Conservation (phyloP, 805 yeast genomes). For the Wickerhamomyces silvicola region DNA sequence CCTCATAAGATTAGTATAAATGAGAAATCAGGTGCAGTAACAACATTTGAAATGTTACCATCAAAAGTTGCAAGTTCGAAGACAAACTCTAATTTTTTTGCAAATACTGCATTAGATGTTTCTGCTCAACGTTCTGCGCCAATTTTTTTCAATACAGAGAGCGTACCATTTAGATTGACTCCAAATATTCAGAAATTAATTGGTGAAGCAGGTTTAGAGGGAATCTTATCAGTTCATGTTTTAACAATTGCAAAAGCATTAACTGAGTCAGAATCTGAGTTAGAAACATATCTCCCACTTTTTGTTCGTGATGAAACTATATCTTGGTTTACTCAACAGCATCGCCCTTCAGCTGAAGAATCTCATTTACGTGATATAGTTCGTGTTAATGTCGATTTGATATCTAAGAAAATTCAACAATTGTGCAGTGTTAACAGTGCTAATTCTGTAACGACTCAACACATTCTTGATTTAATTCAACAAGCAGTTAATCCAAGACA, state of each 20-base stretch:
- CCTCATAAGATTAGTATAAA: conserved; percentile 90
- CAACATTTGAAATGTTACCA: conserved; percentile 95
- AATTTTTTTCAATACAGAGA: conserved; percentile 81
- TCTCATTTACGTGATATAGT: conserved; percentile 83
- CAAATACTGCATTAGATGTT: conserved; percentile 30
- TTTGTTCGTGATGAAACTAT: conserved; percentile 94
- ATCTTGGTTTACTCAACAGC: conserved; percentile 89
- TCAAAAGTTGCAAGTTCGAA: conserved; percentile 57
- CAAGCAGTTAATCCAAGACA: conserved; percentile 95
- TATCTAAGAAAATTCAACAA: conserved; percentile 71
- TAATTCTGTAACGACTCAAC: conserved; percentile 72
- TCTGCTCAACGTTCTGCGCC: conserved; percentile 44
- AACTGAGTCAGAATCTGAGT: conserved; percentile 85
- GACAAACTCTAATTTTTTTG: conserved; percentile 29
- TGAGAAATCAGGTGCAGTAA: conserved; percentile 76
- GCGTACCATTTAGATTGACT: conserved; percentile 93
- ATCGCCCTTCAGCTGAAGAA: conserved; percentile 76
- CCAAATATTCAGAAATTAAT: conserved; percentile 92
- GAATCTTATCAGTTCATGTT: conserved; percentile 77
- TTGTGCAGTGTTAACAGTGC: conserved; percentile 57
- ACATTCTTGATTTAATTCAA: conserved; percentile 81
- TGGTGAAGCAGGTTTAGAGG: conserved; percentile 93
- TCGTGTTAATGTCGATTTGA: conserved; percentile 77
- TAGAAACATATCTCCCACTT: conserved; percentile 85
- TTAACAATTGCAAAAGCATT: conserved; percentile 83